Conservation (phyloP, 495 filamentous ascomycete genomes). For the Tuber magnatum region DNA sequence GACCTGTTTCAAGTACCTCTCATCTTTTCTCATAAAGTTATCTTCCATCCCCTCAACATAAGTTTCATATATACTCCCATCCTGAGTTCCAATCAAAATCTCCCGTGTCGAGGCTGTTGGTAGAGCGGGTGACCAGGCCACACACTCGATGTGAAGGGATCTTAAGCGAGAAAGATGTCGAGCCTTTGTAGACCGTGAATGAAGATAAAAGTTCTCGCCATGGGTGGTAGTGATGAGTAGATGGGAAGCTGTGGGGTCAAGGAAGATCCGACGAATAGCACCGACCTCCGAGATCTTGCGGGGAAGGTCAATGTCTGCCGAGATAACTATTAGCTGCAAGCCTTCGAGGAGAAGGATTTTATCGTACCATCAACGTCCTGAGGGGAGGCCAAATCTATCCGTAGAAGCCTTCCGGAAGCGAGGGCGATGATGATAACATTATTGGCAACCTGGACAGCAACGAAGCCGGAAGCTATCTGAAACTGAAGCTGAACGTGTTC, state of each 20-base stretch:
- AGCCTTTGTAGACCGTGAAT: conserved; percentile 83
- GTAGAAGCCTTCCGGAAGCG: conserved; percentile 76
- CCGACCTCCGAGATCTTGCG: conserved; percentile 86
- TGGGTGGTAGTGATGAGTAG: conserved; percentile 82
- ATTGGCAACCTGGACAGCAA: conserved; percentile 92
- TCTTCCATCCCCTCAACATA: conserved; percentile 89
- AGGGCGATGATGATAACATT: conserved; percentile 90
- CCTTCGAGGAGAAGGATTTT: conserved; percentile 6
- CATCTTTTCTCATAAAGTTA: conserved; percentile 80
- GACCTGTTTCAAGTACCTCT: conserved; percentile 76
- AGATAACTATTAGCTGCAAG: conserved; percentile 6
- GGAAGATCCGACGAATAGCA: conserved; percentile 87
- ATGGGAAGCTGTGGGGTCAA: conserved; percentile 93
- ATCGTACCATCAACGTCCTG: conserved; percentile 85
- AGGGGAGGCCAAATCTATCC: conserved; percentile 88
- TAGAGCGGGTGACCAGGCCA: conserved; percentile 96
- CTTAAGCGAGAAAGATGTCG: conserved; percentile 75
- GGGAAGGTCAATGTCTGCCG: conserved; percentile 86
- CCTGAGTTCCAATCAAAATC: conserved; percentile 83
- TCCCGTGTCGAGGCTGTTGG: conserved; percentile 91
- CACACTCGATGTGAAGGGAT: conserved; percentile 74
- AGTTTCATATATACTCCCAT: conserved; percentile 92
- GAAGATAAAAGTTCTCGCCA: conserved; percentile 95
- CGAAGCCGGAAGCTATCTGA: conserved; percentile 83
- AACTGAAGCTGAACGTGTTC: conserved; percentile 87